Conservation (phyloP, 2,329 filamentous ascomycete genomes). For the Berkeleyomyces rouxiae region DNA sequence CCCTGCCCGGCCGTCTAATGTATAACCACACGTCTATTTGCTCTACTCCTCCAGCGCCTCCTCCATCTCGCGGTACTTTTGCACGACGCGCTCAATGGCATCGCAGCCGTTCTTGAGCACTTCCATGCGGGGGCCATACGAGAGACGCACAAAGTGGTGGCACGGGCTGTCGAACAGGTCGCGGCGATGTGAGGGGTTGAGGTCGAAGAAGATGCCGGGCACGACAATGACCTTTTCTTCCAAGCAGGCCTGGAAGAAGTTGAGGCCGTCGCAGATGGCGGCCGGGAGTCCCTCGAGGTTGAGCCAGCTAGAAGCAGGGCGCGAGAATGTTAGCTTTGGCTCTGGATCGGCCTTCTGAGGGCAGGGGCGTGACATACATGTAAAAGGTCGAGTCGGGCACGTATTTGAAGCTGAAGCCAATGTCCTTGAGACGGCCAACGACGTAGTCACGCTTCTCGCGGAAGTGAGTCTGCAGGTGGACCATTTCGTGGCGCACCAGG, state of each 20-base stretch:
- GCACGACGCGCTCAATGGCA: slow-evolving; percentile 67
- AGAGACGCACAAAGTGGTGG: slow-evolving; percentile 77
- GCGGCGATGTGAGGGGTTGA: slow-evolving; percentile 77
- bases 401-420: slow-evolving; percentile 74
- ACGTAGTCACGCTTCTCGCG: slow-evolving; percentile 84
- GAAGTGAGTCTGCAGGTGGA: slow-evolving; percentile 78
- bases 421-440: slow-evolving; percentile 58
- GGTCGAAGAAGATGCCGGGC: slow-evolving; percentile 92
- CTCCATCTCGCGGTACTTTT: slow-evolving; percentile 35
- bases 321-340: neutral
- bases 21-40: too few species aligned
- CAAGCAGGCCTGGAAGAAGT: slow-evolving; percentile 91
- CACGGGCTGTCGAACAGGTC: slow-evolving; percentile 91
- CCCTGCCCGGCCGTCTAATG: too few species aligned
- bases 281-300: slow-evolving; percentile 52
- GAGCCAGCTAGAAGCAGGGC: slow-evolving; percentile 26
- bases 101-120: slow-evolving; percentile 63
- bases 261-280: slow-evolving; percentile 80
- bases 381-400: slow-evolving; percentile 90
- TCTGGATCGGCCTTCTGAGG: too few species aligned
- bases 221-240: slow-evolving; percentile 93
- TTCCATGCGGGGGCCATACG: slow-evolving; percentile 71
- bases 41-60: slow-evolving; percentile 12
- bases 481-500: slow-evolving; percentile 72
- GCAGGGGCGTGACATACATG: slow-evolving; percentile 37